These are phyloP conservation scores for Datisca glomerata DNA, from an alignment of 306 rosid species.

Conservation along the genomic window DNA sequence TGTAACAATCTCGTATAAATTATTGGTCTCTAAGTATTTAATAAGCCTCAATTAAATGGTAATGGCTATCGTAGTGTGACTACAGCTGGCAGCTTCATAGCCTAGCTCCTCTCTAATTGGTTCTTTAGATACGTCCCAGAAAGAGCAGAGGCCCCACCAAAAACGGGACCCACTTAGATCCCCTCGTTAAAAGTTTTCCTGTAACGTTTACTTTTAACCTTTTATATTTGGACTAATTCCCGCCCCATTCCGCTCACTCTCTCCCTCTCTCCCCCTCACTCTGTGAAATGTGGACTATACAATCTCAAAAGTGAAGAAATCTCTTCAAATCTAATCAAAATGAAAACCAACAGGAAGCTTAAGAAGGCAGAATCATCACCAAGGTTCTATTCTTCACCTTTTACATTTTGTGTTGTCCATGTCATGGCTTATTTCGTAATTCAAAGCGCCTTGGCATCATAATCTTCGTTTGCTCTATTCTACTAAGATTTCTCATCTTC, in stretches of 20 bases:
- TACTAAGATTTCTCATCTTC: background rate
- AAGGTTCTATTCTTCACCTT: constrained; percentile 24
- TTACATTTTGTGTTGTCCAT: background rate
- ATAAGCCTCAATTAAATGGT: too few relatives aligned
- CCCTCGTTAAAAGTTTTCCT: too few relatives aligned
- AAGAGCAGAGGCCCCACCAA: too few relatives aligned
- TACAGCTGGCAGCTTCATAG: too few relatives aligned
- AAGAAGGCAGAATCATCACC: constrained; percentile 29
- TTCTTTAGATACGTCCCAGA: too few relatives aligned
- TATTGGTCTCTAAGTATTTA: too few relatives aligned
- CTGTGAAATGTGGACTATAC: background rate
- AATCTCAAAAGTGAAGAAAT: background rate
- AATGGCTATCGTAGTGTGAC: too few relatives aligned
- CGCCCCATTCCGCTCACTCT: constrained; percentile 1
- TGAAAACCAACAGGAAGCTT: constrained; percentile 37
- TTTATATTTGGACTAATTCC: background rate
- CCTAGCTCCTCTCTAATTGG: too few relatives aligned
- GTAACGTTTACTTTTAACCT: too few relatives aligned
- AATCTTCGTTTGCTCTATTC: background rate
- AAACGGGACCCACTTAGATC: too few relatives aligned
- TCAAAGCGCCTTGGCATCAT: background rate
- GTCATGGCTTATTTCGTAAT: background rate
- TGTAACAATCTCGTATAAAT: too few relatives aligned
- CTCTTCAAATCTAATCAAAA: constrained; percentile 13
- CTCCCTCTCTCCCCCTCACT: background rate